Base-by-base conservation (phyloP, 148 eudicot species). In the Dysphania ambrosioides region DNA sequence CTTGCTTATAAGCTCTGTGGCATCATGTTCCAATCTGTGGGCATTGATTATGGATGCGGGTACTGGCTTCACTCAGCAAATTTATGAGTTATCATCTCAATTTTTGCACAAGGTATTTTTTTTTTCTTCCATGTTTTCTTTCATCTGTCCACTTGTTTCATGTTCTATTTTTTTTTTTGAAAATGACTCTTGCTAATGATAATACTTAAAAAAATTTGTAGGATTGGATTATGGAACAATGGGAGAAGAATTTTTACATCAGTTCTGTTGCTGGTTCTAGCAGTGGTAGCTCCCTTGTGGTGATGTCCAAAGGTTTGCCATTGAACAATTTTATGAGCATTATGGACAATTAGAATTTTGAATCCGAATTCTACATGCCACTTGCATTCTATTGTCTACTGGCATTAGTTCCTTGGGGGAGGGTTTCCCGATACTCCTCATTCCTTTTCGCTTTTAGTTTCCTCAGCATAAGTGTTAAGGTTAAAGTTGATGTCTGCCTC, bases 181-280 rank as follows among this genome's bases (percentile, higher is more conserved):
- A n/a, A 61, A 65, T 23, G 29, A 18, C 42, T 44, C 21, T 53
- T 71, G 44, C 27, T 51, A 7, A 51, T 24, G 31, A 40, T 24
- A 7, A 58, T 64, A 61, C 59, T 74, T 30, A n/a, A 41, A n/a
- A 41, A 44, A 53, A 30, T 19, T 76, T 71, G 55, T 76, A 92
- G 97, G 95, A 92, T 55, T 92, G 97, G 97, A 92, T 92, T 66
- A 88, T 92, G 95, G 97, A 90, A 78, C 95, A 92, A 76, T 92
- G 97, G 97, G 97, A 92, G 76, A 87, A 92, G 86, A 90, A 92
- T 56, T 92, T 81, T 75, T 92, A 90, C 83, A 92, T 92, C 72
- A 92, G 89, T 70, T 77, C 95, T 64, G 88, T 92, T 84, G 97
- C 97, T 78, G 97, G 97, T 55, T 79, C 91, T 63, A 61, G 44